Evolutionary conservation across 768 basidiomycete genomes (phyloP).

Genomic region (Termitomyces sp.): DNA sequence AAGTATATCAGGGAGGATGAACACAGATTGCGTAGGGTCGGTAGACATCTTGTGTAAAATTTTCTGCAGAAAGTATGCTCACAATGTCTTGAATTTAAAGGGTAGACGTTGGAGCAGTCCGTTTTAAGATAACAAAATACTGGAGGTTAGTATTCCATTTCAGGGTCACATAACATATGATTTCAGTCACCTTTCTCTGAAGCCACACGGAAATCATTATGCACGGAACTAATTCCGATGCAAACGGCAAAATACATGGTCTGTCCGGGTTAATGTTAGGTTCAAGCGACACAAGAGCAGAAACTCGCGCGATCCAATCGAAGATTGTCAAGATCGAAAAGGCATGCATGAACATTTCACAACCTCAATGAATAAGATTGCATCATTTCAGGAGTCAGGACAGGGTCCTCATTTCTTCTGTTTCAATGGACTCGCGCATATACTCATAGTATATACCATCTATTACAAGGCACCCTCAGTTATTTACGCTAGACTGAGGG

Average conservation of each 20-base stretch:
- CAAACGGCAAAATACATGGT: background rate
- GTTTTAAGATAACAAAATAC: background rate
- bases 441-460: no score
- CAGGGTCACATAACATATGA: background rate
- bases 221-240: background rate
- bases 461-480: no score
- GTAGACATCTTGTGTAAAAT: background rate
- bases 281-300: no score
- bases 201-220: background rate
- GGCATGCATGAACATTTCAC: no score
- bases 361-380: no score
- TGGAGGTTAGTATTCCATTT: background rate
- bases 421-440: no score
- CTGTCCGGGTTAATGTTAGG: background rate
- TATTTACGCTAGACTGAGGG: no score
- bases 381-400: no score
- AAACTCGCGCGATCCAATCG: background rate
- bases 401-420: no score
- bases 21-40: background rate
- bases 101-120: background rate
- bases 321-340: background rate
- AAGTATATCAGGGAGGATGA: background rate
- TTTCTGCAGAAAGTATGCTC: background rate
- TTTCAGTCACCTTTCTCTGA: background rate
- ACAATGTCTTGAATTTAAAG: background rate